These are phyloP conservation scores for Carex pumila DNA, from an alignment of 176 grass and related monocot species.

Conservation along the genomic window DNA sequence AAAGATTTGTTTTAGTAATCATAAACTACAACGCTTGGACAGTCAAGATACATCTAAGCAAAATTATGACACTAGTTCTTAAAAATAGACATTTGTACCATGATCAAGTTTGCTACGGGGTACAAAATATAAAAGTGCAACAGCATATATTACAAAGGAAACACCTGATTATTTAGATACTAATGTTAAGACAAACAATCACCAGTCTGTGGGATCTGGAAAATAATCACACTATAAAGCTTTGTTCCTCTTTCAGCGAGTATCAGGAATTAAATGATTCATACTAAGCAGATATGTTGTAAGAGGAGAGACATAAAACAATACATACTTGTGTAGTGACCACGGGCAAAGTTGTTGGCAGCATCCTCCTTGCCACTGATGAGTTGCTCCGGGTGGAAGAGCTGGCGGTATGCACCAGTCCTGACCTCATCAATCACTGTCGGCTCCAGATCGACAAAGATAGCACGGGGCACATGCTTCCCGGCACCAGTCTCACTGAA, in stretches of 20 bases:
- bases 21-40: not conserved
- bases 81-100: not conserved
- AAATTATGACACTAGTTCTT: not conserved
- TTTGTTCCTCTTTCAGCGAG: not conserved
- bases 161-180: too few species aligned
- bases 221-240: not conserved
- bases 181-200: not conserved
- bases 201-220: not conserved
- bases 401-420: constrained; percentile 17
- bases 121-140: too few species aligned
- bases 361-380: constrained; percentile 24
- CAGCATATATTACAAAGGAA: not conserved
- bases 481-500: constrained; percentile 21
- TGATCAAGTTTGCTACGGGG: too few species aligned
- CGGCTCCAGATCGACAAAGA: constrained; percentile 19
- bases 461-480: constrained; percentile 19
- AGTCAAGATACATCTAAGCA: not conserved
- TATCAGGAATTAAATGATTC: not conserved
- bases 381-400: constrained; percentile 21
- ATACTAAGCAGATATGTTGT: not conserved
- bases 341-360: constrained; percentile 28
- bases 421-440: constrained; percentile 24
- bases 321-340: constrained; percentile 14
- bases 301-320: not conserved
- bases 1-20: constrained; percentile 2